Evolutionary conservation across 1,284 basidiomycete genomes (phyloP).

Genomic region (Anthracocystis setariae): DNA sequence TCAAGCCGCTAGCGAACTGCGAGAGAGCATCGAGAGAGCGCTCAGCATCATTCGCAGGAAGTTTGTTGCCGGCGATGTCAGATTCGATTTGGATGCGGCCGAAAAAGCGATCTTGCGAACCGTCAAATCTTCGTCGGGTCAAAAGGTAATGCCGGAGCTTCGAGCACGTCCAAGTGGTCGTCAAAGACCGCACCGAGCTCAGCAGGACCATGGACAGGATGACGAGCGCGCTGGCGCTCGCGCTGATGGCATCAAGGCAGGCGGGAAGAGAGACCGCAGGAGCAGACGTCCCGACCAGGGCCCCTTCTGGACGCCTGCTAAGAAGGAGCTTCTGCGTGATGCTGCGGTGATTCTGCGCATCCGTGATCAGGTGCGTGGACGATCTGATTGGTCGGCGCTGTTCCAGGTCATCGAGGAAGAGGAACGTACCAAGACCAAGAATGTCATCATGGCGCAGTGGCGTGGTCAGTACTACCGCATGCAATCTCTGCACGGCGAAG

Average conservation of each 20-base stretch:
- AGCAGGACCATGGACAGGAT: not conserved
- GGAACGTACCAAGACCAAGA: slow-evolving; percentile 73
- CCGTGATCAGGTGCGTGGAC: slow-evolving; percentile 74
- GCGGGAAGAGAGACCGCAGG: slow-evolving; percentile 13
- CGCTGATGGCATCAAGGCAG: not conserved
- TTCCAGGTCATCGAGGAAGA: slow-evolving; percentile 72
- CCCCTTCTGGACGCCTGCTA: slow-evolving; percentile 78
- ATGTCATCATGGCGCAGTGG: slow-evolving; percentile 71
- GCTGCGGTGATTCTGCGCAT: slow-evolving; percentile 82
- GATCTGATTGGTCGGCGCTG: slow-evolving; percentile 77
- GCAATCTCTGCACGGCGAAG: slow-evolving; percentile 75
- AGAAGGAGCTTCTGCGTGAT: slow-evolving; percentile 86
- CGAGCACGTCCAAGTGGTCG: slow-evolving; percentile 11
- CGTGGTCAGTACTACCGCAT: slow-evolving; percentile 73
- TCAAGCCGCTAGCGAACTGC: slow-evolving; percentile 23
- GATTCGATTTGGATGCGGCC: slow-evolving; percentile 26
- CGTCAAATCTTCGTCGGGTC: slow-evolving; percentile 25
- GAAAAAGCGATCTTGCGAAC: slow-evolving; percentile 27
- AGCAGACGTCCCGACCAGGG: slow-evolving; percentile 18
- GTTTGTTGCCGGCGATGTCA: slow-evolving; percentile 26
- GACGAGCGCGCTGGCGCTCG: not conserved
- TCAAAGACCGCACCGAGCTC: slow-evolving; percentile 1
- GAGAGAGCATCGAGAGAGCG: slow-evolving; percentile 35
- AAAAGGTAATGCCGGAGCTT: slow-evolving; percentile 21
- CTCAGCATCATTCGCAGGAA: slow-evolving; percentile 27